Evolutionary conservation across 1,284 basidiomycete species (phyloP).

Genomic region (Fomes fomentarius): DNA sequence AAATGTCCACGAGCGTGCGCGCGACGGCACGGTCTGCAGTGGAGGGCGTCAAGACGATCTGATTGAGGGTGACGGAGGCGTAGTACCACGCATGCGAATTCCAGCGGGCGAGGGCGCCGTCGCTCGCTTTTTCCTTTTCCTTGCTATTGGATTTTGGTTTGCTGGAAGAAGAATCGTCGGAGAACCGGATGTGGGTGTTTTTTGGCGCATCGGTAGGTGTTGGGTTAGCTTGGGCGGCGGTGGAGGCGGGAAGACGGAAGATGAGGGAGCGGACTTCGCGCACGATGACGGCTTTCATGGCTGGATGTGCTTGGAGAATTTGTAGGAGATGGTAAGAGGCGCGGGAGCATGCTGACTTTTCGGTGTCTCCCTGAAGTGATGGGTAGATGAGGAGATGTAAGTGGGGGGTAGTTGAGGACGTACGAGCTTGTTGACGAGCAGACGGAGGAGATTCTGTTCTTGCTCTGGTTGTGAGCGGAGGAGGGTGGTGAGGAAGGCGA

Average conservation of each 20-base stretch:
- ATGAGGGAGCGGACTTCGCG: slow-evolving; percentile 86
- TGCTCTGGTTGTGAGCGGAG: slow-evolving; percentile 94
- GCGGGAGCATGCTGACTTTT: slow-evolving; percentile 88
- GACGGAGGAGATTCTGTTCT: slow-evolving; percentile 91
- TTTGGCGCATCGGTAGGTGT: neutral
- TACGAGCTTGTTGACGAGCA: slow-evolving; percentile 95
- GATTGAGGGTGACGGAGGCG: slow-evolving; percentile 92
- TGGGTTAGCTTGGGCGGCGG: slow-evolving; percentile 39
- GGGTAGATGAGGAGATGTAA: slow-evolving; percentile 51
- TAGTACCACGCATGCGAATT: slow-evolving; percentile 72
- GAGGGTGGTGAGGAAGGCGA: slow-evolving; percentile 73
- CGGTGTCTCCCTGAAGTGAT: slow-evolving; percentile 83
- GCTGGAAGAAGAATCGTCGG: slow-evolving; percentile 26
- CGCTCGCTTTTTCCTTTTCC: slow-evolving; percentile 29
- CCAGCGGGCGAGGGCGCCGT: slow-evolving; percentile 30
- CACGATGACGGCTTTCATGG: slow-evolving; percentile 92
- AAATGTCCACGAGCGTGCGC: slow-evolving; percentile 85
- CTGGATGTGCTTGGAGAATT: slow-evolving; percentile 88
- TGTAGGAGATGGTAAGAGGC: slow-evolving; percentile 91
- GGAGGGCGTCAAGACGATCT: slow-evolving; percentile 79
- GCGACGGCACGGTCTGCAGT: slow-evolving; percentile 76
- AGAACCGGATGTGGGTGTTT: slow-evolving; percentile 24
- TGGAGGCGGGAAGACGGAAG: slow-evolving; percentile 56
- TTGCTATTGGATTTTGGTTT: slow-evolving; percentile 25
- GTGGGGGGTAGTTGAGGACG: slow-evolving; percentile 34